Base-by-base conservation (phyloP, 306 rosid species). In the Delonix regia region DNA sequence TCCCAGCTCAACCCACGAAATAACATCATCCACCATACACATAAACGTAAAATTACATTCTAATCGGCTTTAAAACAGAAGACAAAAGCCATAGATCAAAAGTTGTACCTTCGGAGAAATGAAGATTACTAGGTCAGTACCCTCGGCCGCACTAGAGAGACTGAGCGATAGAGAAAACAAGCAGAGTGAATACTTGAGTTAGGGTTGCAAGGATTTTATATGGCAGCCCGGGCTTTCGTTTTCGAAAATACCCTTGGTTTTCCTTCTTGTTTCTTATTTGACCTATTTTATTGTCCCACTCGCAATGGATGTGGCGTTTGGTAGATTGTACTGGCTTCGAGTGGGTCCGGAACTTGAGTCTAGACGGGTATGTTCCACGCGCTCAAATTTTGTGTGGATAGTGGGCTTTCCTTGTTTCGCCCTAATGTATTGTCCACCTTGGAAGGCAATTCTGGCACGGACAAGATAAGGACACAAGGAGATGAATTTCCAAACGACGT, bases 71-170 rank as follows among this genome's bases (percentile, higher is more conserved):
- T 9, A 6, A 24, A 18, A 13, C 48, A 24, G 15, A 25, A 39
- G 3, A 38, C 42, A 42, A 18, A 0, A 22, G 42, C 24, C 2
- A 55, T 0, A 12, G 59, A 78, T 68, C 13, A 27, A 44, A 30
- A 49, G 28, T 27, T 45, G 8, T 69, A 78, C 82, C 76, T 78
- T 9, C 7, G 22, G 21, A 28, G 42, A 44, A 21, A 13, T 11
- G 49, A 19, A 9, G 76, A 38, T 22, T 24, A 36, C 36, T 25
- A 3, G 36, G 9, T 25, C 18, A 3, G 49, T 56, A 56, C 5
- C 70, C 76, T 69, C 70, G 33, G 82, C 82, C 82, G 76, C 75
- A 10, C 13, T 52, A 47, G 2, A 77, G 75, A 69, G 70, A 56
- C 61, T 19, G 70, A 69, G 76, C n/a, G 9, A 42, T 19, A 16